Percentiles rank a stretch among this genome's conserved stretches.
phyloP scores from a whole-genome alignment of 2,329 filamentous ascomycete species.

The Sphaerostilbella broomeana region DNA sequence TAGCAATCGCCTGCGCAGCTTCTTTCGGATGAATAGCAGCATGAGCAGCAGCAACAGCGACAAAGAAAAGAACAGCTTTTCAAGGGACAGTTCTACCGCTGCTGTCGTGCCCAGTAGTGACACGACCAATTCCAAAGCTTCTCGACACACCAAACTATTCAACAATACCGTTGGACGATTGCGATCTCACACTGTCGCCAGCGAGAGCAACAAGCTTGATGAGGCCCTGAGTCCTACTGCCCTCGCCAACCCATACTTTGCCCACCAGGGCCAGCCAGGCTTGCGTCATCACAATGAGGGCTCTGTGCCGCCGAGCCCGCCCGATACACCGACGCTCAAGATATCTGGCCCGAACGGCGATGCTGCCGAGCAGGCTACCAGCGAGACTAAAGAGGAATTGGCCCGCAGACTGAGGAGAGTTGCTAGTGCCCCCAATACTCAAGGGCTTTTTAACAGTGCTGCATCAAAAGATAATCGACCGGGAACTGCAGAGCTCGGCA shows the following conservation, averaged over 20 bases:
- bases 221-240: conserved; percentile 87
- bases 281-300: conserved; percentile 91
- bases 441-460: conserved; percentile 69
- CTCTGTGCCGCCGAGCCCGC: conserved; percentile 86
- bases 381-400: conserved; percentile 85
- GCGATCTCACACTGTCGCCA: conserved; percentile 83
- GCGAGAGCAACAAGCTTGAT: conserved; percentile 85
- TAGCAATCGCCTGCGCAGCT: conserved; percentile 62
- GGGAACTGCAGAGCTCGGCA: conserved; percentile 78
- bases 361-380: conserved; percentile 61
- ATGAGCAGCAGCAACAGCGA: conserved; percentile 33
- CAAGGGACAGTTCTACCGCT: conserved; percentile 34
- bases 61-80: conserved; percentile 55
- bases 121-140: conserved; percentile 45
- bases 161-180: conserved; percentile 79
- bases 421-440: conserved; percentile 92
- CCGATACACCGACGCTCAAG: conserved; percentile 78
- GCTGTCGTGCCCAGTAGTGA: conserved; percentile 12
- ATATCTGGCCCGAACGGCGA: conserved; percentile 60
- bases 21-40: conserved; percentile 60
- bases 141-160: conserved; percentile 84
- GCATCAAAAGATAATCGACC: conserved; percentile 54
- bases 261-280: conserved; percentile 88
- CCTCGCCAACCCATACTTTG: conserved; percentile 94
- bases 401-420: conserved; percentile 89